phyloP scores from a whole-genome alignment of 345 rosid genomes.

The Dimocarpus longan region DNA sequence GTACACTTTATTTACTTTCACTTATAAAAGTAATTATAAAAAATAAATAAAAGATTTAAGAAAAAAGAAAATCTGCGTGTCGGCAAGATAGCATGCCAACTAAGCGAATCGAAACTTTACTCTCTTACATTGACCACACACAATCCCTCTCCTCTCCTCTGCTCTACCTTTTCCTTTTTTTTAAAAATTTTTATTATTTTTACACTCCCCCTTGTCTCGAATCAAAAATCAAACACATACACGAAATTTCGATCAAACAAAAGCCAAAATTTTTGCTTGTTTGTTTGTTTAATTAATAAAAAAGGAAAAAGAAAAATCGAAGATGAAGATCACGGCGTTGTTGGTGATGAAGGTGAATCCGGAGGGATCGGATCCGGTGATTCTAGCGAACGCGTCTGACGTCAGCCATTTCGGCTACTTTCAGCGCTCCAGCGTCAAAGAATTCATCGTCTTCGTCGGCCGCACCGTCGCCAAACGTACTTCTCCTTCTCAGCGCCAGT shows the following conservation, averaged over 20 bases:
- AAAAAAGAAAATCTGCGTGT: no score
- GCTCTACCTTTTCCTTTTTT: no score
- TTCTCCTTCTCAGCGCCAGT: slow-evolving; percentile 81
- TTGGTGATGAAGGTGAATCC: slow-evolving; percentile 72
- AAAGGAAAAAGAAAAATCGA: not conserved
- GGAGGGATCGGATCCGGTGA: slow-evolving; percentile 67
- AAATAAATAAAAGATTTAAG: no score
- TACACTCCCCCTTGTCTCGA: no score
- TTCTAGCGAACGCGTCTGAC: slow-evolving; percentile 70
- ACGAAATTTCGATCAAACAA: not conserved
- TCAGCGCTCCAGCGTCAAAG: slow-evolving; percentile 82
- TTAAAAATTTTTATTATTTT: no score
- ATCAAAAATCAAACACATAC: not conserved
- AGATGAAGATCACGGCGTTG: slow-evolving; percentile 93
- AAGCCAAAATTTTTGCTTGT: not conserved
- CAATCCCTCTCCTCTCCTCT: not conserved
- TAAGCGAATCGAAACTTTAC: not conserved
- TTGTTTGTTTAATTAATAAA: no score
- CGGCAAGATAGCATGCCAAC: not conserved
- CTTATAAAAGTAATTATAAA: no score
- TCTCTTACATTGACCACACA: not conserved
- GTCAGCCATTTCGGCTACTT: slow-evolving; percentile 92
- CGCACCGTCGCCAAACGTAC: slow-evolving; percentile 96
- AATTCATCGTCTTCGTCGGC: slow-evolving; percentile 80
- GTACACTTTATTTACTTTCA: no score